A percentile compares a stretch with the other conserved stretches of the same genome.
Conservation (phyloP, 2,329 filamentous ascomycete genomes). For the Eurotiales sp. region DNA sequence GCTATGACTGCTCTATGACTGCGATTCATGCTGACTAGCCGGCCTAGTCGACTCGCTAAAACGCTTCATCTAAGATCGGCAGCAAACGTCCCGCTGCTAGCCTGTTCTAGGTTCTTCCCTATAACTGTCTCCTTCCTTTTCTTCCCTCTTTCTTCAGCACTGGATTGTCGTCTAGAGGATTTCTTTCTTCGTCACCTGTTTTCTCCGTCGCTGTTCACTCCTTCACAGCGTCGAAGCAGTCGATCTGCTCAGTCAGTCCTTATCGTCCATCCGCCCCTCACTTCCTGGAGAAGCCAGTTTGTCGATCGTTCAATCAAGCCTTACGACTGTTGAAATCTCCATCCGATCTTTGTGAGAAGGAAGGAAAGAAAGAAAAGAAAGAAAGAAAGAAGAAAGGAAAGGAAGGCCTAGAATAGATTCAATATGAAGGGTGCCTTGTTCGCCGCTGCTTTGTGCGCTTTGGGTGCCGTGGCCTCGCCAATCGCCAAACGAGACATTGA, state of each 20-base stretch:
- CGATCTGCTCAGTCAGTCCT: slow-evolving; percentile 11
- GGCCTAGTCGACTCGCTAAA: background rate
- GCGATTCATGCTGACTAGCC: background rate
- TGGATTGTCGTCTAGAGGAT: background rate
- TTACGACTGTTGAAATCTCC: background rate
- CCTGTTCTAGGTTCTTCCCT: background rate
- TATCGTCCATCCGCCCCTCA: background rate
- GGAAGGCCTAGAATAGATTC: too few species aligned
- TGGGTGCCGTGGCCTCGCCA: slow-evolving; percentile 12
- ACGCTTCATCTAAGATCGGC: background rate
- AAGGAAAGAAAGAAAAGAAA: background rate
- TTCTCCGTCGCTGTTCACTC: slow-evolving; percentile 13
- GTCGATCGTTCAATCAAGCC: background rate
- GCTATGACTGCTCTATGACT: too few species aligned
- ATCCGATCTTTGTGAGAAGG: background rate
- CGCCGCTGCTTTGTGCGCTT: slow-evolving; percentile 13
- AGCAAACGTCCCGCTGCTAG: background rate
- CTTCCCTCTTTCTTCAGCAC: background rate
- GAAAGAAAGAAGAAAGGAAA: background rate
- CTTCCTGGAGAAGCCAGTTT: slow-evolving; percentile 9
- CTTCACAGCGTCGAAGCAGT: slow-evolving; percentile 15
- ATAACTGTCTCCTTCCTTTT: background rate
- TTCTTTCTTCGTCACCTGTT: slow-evolving; percentile 1
- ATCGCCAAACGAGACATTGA: slow-evolving; percentile 13
- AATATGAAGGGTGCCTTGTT: slow-evolving; percentile 14